Percentiles rank a stretch among this genome's conserved stretches.
These are phyloP conservation scores for Jaenimonas drosophilae DNA, from an alignment of 208 protist genomes.

Conservation along the genomic window DNA sequence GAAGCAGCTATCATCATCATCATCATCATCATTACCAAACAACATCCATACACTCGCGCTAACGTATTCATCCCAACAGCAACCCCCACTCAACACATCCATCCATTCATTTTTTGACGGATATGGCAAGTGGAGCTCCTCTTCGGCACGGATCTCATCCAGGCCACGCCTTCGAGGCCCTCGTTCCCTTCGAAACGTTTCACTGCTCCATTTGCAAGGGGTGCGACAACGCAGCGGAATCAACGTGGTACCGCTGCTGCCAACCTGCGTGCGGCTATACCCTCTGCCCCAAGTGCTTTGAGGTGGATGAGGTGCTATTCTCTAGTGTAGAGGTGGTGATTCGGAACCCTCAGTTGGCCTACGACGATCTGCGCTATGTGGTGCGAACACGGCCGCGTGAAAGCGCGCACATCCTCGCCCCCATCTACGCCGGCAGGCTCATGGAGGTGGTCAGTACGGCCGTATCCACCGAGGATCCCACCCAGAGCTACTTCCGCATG, in stretches of 20 bases:
- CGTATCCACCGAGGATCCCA: constrained; percentile 27
- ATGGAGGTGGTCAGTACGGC: constrained; percentile 59
- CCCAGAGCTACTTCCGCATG: constrained; percentile 51
- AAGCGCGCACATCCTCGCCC: constrained; percentile 41
- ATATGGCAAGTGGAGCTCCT: no score
- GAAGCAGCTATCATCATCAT: no score
- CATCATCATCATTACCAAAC: no score
- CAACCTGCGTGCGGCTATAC: constrained; percentile 30
- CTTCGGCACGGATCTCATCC: no score
- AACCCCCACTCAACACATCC: no score
- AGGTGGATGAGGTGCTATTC: constrained; percentile 60
- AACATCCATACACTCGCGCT: no score
- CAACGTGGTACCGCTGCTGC: constrained; percentile 47
- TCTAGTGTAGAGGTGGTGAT: constrained; percentile 50
- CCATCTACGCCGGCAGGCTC: constrained; percentile 48
- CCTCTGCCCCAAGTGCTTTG: constrained; percentile 72
- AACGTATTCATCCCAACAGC: no score
- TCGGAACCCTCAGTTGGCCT: constrained; percentile 37
- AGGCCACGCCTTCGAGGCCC: no score
- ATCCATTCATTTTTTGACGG: no score
- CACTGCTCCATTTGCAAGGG: constrained; percentile 61
- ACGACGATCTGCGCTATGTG: constrained; percentile 26
- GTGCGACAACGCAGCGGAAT: constrained; percentile 22
- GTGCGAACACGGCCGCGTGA: constrained; percentile 54
- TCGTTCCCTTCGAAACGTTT: constrained; percentile 1